These are phyloP conservation scores for Zangia roseola DNA, from an alignment of 768 basidiomycete species.

Conservation along the genomic window DNA sequence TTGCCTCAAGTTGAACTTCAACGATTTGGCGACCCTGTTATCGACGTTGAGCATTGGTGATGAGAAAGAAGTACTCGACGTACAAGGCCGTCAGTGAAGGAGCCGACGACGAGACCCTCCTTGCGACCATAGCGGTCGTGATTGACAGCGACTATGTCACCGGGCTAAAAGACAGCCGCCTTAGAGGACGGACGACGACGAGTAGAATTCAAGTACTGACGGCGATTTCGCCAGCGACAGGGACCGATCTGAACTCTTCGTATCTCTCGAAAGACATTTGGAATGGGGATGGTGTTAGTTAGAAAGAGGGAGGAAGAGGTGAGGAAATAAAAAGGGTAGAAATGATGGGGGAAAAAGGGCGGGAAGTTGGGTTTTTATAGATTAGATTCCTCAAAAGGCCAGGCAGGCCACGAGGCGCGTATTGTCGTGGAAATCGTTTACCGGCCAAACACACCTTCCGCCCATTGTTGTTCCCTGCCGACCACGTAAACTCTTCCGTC, in stretches of 20 bases:
- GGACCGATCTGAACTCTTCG: conserved; percentile 27
- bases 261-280: conserved; percentile 39
- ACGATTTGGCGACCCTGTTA: conserved; percentile 76
- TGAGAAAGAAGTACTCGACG: conserved; percentile 26
- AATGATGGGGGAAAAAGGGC: conserved; percentile 25
- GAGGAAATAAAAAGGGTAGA: conserved; percentile 28
- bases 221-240: conserved; percentile 36
- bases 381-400: conserved; percentile 46
- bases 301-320: conserved; percentile 12
- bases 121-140: conserved; percentile 59
- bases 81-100: conserved; percentile 69
- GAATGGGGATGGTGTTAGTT: conserved; percentile 22
- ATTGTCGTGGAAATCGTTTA: conserved; percentile 20
- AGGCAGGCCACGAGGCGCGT: conserved; percentile 53
- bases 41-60: neutral
- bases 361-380: conserved; percentile 45
- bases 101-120: conserved; percentile 80
- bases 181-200: neutral
- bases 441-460: neutral
- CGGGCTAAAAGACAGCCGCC: conserved; percentile 45
- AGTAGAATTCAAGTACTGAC: conserved; percentile 18
- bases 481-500: conserved; percentile 13
- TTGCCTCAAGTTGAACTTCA: conserved; percentile 75
- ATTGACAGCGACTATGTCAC: conserved; percentile 78
- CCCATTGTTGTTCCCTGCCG: conserved; percentile 17